Evolutionary conservation across 2,329 filamentous ascomycete species (phyloP).

Genomic region (Epichloe gansuensis): DNA sequence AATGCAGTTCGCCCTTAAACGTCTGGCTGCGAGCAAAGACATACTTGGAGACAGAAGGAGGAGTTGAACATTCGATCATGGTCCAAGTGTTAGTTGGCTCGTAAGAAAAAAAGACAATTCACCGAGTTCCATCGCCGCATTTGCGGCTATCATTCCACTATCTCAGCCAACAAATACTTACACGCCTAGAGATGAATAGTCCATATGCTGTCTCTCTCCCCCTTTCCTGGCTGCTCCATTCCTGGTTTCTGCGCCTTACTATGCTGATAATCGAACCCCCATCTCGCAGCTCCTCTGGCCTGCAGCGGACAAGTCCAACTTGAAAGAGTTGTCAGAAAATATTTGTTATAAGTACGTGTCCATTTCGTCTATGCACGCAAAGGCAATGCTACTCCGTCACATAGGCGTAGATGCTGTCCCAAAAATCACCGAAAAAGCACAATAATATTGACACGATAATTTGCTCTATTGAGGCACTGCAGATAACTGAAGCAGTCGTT

Average conservation of each 20-base stretch:
- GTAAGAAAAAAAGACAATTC: no score
- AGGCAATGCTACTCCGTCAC: neutral
- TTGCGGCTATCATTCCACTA: no score
- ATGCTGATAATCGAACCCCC: slow-evolving; percentile 2
- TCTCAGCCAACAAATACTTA: neutral
- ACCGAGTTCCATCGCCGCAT: no score
- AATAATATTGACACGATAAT: neutral
- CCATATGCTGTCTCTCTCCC: neutral
- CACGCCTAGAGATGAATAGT: neutral
- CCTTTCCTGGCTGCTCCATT: neutral
- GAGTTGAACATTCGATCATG: no score
- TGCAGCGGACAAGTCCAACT: slow-evolving; percentile 1
- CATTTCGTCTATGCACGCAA: slow-evolving; percentile 3
- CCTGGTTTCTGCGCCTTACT: slow-evolving; percentile 1
- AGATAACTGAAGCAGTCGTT: slow-evolving; percentile 42
- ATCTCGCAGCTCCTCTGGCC: slow-evolving; percentile 3
- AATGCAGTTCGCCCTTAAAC: no score
- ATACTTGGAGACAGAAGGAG: no score
- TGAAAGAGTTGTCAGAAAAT: neutral
- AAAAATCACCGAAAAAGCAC: neutral
- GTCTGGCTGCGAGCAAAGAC: no score
- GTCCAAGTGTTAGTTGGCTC: no score
- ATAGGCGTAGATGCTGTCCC: neutral
- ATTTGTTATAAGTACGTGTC: neutral
- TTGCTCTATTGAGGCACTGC: slow-evolving; percentile 18